Percentiles rank a stretch among this genome's conserved stretches.
Evolutionary conservation across 148 eudicot species (phyloP).

Genomic region (Persicaria tinctoria): DNA sequence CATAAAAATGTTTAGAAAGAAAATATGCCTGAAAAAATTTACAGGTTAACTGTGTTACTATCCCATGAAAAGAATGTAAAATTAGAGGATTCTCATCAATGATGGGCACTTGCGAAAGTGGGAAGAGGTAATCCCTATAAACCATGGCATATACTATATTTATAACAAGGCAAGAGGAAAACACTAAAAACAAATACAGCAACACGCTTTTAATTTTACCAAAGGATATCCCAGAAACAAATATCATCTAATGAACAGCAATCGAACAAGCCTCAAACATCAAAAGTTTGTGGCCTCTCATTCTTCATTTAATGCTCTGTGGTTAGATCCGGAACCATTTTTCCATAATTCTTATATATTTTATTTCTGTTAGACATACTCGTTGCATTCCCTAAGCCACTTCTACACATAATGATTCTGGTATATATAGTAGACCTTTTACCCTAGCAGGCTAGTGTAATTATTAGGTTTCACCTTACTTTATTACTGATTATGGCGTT

Average conservation of each 20-base stretch:
- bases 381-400: no score
- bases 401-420: no score
- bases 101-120: not conserved
- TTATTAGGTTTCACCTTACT: no score
- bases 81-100: not conserved
- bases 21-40: not conserved
- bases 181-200: not conserved
- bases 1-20: not conserved
- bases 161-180: not conserved
- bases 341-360: not conserved
- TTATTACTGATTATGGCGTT: no score
- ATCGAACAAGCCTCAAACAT: not conserved
- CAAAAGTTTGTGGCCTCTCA: not conserved
- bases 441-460: no score
- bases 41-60: not conserved
- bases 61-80: not conserved
- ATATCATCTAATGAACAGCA: not conserved
- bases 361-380: no score
- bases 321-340: not conserved
- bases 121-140: not conserved
- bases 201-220: not conserved
- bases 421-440: not conserved
- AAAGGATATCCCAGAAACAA: constrained; percentile 2
- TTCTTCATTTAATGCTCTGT: not conserved
- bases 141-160: not conserved